A percentile compares a stretch with the other conserved stretches of the same genome.
These are phyloP conservation scores for Boletus rubroflammeus DNA, from an alignment of 768 basidiomycete species.

Conservation along the genomic window DNA sequence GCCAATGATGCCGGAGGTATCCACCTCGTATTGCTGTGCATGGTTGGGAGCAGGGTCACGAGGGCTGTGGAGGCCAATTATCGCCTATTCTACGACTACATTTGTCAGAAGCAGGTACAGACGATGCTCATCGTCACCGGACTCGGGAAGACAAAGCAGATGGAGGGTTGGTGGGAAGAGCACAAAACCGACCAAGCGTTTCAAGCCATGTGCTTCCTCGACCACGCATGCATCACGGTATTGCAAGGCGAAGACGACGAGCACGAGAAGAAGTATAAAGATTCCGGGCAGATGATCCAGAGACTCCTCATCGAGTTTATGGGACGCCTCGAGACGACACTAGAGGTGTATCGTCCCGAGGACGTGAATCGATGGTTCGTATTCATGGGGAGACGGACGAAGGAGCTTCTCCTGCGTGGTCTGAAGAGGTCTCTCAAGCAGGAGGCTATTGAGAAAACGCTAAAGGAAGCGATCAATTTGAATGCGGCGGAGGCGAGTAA, in stretches of 20 bases:
- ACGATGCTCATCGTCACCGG: conserved; percentile 37
- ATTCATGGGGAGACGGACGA: conserved; percentile 11
- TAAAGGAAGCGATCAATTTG: conserved; percentile 11
- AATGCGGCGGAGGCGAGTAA: conserved; percentile 4
- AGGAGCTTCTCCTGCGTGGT: conserved; percentile 12
- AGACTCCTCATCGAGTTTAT: conserved; percentile 14
- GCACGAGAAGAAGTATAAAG: conserved; percentile 15
- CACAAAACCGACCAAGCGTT: conserved; percentile 15
- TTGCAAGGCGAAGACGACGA: conserved; percentile 18
- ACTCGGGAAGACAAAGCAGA: conserved; percentile 31
- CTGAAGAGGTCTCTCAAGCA: conserved; percentile 4
- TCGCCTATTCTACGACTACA: conserved; percentile 34
- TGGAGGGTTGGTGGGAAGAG: conserved; percentile 35
- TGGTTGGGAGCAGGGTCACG: conserved; percentile 37
- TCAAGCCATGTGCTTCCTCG: conserved; percentile 4
- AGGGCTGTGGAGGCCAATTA: conserved; percentile 35
- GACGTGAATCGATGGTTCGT: conserved; percentile 16
- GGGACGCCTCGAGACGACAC: neutral
- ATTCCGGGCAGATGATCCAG: conserved; percentile 13
- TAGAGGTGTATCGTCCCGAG: conserved; percentile 6
- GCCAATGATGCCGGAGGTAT: conserved; percentile 30
- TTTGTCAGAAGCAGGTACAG: conserved; percentile 36
- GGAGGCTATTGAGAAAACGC: conserved; percentile 8
- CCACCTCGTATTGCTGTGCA: conserved; percentile 38
- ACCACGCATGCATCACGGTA: conserved; percentile 32